These are phyloP conservation scores for Thelephora ganbajun DNA, from an alignment of 768 basidiomycete species.

Conservation along the genomic window DNA sequence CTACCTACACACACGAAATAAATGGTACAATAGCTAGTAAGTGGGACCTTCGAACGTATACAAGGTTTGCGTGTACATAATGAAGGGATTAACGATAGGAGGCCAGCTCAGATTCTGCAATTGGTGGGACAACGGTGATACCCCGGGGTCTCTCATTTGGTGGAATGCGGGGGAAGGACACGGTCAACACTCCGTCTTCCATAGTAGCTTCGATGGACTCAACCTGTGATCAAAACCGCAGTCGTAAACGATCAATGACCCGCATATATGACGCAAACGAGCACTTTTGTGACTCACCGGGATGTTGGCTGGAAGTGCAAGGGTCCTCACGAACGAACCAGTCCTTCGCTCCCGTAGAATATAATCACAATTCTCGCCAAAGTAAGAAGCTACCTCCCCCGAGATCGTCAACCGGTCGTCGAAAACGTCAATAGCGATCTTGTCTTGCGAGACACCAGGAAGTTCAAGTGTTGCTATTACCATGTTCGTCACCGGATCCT, in stretches of 20 bases:
- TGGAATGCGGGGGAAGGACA: conserved; percentile 37
- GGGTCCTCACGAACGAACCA: conserved; percentile 34
- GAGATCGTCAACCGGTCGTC: conserved; percentile 33
- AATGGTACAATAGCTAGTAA: not conserved
- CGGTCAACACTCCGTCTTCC: conserved; percentile 35
- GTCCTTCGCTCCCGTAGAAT: conserved; percentile 30
- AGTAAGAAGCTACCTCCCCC: conserved; percentile 23
- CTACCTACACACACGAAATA: not conserved
- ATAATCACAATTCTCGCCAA: conserved; percentile 21
- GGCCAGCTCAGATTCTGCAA: not conserved
- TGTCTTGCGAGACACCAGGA: conserved; percentile 36
- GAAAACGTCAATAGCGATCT: conserved; percentile 31
- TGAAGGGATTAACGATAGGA: not conserved
- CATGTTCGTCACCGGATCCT: conserved; percentile 24
- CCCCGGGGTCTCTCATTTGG: conserved; percentile 20
- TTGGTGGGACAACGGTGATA: conserved; percentile 15
- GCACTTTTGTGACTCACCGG: conserved; percentile 22
- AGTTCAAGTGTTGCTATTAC: conserved; percentile 42
- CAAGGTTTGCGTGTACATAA: too few relatives aligned
- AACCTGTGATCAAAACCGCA: conserved; percentile 13
- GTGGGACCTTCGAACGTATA: too few relatives aligned
- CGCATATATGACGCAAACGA: not conserved
- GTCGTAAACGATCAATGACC: conserved; percentile 3
- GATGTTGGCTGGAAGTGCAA: conserved; percentile 33
- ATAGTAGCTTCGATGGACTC: conserved; percentile 33